phyloP scores from a whole-genome alignment of 345 rosid species.

The Kandelia obovata region DNA sequence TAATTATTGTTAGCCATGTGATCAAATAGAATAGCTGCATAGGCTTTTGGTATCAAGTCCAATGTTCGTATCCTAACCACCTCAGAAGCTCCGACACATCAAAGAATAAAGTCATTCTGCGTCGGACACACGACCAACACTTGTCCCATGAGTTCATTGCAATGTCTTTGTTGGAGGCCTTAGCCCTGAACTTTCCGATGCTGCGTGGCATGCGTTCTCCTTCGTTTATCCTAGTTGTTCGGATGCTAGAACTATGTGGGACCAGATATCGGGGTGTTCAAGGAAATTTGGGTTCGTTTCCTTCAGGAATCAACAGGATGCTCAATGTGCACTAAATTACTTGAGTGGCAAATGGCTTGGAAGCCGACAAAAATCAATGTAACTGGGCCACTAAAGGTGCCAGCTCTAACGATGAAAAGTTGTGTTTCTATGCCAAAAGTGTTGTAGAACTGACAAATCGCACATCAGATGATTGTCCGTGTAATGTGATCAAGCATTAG shows the following conservation, averaged over 20 bases:
- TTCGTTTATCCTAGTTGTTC: conserved; percentile 26
- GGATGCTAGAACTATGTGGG: conserved; percentile 81
- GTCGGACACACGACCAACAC: too few species aligned
- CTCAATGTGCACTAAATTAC: conserved; percentile 56
- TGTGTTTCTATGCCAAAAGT: conserved; percentile 66
- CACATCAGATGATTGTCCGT: conserved; percentile 45
- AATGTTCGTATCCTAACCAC: too few species aligned
- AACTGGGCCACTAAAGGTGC: conserved; percentile 92
- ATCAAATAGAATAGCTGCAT: too few species aligned
- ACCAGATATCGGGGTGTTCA: conserved; percentile 94
- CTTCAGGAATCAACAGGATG: conserved; percentile 84
- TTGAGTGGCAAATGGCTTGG: conserved; percentile 95
- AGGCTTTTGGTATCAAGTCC: not conserved
- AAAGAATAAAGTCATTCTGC: too few species aligned
- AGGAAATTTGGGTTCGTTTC: conserved; percentile 99
- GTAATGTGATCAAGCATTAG: too few species aligned
- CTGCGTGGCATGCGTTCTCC: conserved; percentile 27
- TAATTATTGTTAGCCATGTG: too few species aligned
- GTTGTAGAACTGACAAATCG: conserved; percentile 79
- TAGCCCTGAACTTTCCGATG: conserved; percentile 41
- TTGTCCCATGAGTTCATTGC: not conserved
- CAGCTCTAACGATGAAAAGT: conserved; percentile 68
- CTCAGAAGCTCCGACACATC: too few species aligned
- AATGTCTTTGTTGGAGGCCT: conserved; percentile 10
- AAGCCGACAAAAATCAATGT: conserved; percentile 53